Evolutionary conservation across 192 early-diverging fungal genomes (phyloP), one percentile per base, ranked within the genome.

Genomic region (Backusella circina): DNA sequence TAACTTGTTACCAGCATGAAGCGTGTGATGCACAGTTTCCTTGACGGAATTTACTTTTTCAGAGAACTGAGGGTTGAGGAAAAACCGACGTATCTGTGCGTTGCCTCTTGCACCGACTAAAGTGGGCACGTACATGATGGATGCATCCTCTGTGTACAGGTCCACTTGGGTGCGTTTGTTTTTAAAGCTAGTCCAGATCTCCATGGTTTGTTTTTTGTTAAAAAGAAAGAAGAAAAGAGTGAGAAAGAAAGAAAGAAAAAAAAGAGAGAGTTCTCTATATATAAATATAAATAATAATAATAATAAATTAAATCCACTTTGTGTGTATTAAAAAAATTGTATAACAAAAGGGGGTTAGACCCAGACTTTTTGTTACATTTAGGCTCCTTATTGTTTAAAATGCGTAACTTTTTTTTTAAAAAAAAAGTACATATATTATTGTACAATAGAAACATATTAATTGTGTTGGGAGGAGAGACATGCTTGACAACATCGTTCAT

Each of bases 121-220:
- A 61, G 83, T 87, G 28, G 86, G 86, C 12, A 87, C 82, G 69
- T 79, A 84, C 57, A 78, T 75, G 2, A 86, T 37, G 4, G 47
- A 33, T 38, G 84, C 85, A 72, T 86, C 80, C 32, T 75, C 39
- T 12, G 85, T 61, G 13, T 77, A 81, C 1, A 81, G 31, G 18
- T 54, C 77, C 9, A 32, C 31, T 15, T 65, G 67, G 3, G 36
- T 61, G n/a, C 66, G 71, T 23, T 73, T 79, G 21, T 39, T 65
- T 47, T 79, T 79, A 41, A 65, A 79, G 8, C 9, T 35, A n/a
- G 13, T 71, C 77, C 77, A 79, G n/a, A 38, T 75, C 3, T 44
- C 30, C 67, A 68, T 68, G 10, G 31, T 67, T 33, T 37, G 21
- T 36, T 3, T 35, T 37, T 67, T 2, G 7, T 15, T 41, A 47